A percentile compares a stretch with the other conserved stretches of the same genome.
Evolutionary conservation across 805 yeast genomes (phyloP).

Genomic region (Wickerhamiella parazyma): DNA sequence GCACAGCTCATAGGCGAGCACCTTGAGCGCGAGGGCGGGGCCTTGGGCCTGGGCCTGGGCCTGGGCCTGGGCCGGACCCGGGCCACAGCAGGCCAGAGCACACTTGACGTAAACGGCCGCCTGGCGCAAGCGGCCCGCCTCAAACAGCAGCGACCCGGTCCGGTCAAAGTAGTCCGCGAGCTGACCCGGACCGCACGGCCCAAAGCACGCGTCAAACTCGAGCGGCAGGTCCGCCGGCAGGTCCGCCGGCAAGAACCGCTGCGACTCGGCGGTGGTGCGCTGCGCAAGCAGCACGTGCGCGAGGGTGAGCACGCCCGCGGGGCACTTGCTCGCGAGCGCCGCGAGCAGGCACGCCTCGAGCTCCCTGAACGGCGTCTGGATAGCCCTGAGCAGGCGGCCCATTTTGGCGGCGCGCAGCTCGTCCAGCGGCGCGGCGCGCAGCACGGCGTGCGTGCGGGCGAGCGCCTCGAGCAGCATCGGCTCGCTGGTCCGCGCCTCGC

Average conservation of each 20-base stretch:
- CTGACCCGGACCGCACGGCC: not conserved
- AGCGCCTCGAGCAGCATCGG: conserved; percentile 2
- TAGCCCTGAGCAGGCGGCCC: not conserved
- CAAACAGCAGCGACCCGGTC: not conserved
- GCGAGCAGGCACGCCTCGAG: conserved; percentile 24
- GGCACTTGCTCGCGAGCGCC: conserved; percentile 21
- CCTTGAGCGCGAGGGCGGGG: not conserved
- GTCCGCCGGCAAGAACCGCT: not conserved
- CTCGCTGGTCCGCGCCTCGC: not conserved
- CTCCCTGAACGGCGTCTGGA: conserved; percentile 26
- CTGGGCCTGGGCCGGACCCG: not conserved
- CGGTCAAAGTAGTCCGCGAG: conserved; percentile 1
- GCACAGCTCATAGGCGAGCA: not conserved
- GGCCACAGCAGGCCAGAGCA: conserved; percentile 1
- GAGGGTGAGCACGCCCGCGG: not conserved
- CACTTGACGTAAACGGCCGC: conserved; percentile 5
- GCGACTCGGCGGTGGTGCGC: not conserved
- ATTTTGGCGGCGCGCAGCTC: not conserved
- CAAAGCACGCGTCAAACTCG: conserved; percentile 5
- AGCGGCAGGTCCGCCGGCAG: not conserved
- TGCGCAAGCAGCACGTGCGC: conserved; percentile 1
- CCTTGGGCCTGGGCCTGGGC: not conserved
- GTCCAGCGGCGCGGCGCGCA: not conserved
- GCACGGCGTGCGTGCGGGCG: not conserved
- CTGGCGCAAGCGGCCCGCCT: not conserved